phyloP scores from a whole-genome alignment of 1,139 yeast genomes.

The Taphrina pruni region DNA sequence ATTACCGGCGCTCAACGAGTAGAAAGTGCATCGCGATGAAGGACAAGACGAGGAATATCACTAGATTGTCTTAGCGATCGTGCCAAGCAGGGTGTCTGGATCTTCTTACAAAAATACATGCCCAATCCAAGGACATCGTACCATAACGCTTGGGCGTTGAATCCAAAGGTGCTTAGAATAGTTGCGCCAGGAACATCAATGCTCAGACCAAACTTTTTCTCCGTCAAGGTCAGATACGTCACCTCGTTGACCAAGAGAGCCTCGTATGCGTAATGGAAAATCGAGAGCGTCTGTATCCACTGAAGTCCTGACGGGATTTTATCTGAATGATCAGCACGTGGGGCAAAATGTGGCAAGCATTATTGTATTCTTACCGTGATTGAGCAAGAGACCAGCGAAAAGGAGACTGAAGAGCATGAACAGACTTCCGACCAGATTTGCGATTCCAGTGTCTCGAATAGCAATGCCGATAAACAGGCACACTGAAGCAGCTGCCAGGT shows the following conservation, averaged over 20 bases:
- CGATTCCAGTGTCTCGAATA: conserved; percentile 88
- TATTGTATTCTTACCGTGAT: conserved; percentile 54
- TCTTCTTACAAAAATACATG: conserved; percentile 52
- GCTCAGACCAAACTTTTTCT: conserved; percentile 86
- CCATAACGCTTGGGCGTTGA: conserved; percentile 76
- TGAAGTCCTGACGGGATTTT: conserved; percentile 72
- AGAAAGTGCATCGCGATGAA: conserved; percentile 73
- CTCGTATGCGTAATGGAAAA: conserved; percentile 95
- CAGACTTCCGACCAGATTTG: conserved; percentile 85
- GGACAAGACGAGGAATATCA: conserved; percentile 67
- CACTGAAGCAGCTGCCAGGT: conserved; percentile 82
- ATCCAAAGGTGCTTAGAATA: conserved; percentile 91
- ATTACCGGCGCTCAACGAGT: conserved; percentile 74
- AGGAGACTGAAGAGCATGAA: conserved; percentile 80
- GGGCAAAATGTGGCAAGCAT: no score
- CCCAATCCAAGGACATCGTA: conserved; percentile 65
- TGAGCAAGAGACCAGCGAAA: conserved; percentile 91
- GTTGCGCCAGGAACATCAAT: conserved; percentile 99
- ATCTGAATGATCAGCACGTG: conserved; percentile 50
- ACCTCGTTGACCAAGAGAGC: conserved; percentile 92
- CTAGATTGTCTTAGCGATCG: conserved; percentile 45
- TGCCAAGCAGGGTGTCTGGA: conserved; percentile 44
- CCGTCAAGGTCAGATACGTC: conserved; percentile 80
- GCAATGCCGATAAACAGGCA: conserved; percentile 85
- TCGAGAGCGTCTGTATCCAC: conserved; percentile 82